Conservation (phyloP, 2,329 filamentous ascomycete genomes). For the Colletotrichum phormii region DNA sequence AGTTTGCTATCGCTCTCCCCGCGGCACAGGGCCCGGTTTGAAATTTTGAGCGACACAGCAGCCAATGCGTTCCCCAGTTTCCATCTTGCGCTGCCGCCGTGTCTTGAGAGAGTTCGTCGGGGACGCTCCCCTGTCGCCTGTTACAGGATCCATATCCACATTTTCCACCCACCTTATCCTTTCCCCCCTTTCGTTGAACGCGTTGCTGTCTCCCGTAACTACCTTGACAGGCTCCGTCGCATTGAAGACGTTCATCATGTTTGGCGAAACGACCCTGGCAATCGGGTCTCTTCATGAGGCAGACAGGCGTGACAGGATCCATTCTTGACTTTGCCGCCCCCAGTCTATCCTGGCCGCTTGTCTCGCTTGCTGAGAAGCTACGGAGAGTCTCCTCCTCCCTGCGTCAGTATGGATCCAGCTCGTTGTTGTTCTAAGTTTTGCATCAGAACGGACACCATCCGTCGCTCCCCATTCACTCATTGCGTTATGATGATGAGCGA, state of each 20-base stretch:
- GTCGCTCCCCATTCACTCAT: not conserved
- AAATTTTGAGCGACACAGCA: slow-evolving; percentile 31
- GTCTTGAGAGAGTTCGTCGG: not conserved
- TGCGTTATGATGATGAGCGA: slow-evolving; percentile 3
- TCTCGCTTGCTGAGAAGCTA: slow-evolving; percentile 16
- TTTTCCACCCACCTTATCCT: slow-evolving; percentile 9
- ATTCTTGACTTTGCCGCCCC: slow-evolving; percentile 19
- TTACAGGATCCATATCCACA: slow-evolving; percentile 16
- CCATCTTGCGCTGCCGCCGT: slow-evolving; percentile 19
- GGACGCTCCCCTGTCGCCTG: slow-evolving; percentile 13
- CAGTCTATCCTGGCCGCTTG: slow-evolving; percentile 16
- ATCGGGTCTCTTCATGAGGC: slow-evolving; percentile 23
- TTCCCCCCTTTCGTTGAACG: slow-evolving; percentile 17
- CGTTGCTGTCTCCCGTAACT: not conserved
- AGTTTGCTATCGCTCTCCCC: slow-evolving; percentile 12
- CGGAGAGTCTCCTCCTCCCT: slow-evolving; percentile 28
- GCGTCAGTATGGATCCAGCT: slow-evolving; percentile 17
- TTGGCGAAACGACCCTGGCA: slow-evolving; percentile 24
- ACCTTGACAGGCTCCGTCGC: slow-evolving; percentile 12
- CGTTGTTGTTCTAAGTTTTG: not conserved
- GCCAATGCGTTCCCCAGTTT: slow-evolving; percentile 25
- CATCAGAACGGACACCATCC: not conserved
- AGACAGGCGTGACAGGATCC: slow-evolving; percentile 5
- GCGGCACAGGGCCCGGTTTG: slow-evolving; percentile 19
- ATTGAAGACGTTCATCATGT: slow-evolving; percentile 20